Evolutionary conservation across 225 moss, liverwort and hornwort species (phyloP).

Genomic region (Antitrichia curtipendula): DNA sequence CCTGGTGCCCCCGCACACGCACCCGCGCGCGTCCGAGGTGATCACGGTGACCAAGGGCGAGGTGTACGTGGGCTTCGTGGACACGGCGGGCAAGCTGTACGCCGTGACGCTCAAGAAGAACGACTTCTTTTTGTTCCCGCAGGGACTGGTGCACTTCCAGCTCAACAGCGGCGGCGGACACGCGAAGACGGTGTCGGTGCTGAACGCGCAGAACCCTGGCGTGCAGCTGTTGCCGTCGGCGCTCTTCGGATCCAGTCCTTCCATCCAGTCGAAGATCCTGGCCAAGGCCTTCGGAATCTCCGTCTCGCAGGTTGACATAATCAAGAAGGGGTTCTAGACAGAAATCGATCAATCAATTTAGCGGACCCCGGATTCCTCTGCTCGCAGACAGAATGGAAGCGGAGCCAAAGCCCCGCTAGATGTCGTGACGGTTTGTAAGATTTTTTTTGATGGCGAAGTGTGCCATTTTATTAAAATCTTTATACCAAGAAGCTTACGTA

Average conservation of each 20-base stretch:
- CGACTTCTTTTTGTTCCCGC: background rate
- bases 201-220: background rate
- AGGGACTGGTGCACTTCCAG: background rate
- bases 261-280: background rate
- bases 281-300: background rate
- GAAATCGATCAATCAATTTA: background rate
- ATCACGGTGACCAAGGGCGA: background rate
- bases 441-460: background rate
- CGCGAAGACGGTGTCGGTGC: background rate
- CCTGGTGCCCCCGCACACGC: conserved; percentile 6
- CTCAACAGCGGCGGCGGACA: background rate
- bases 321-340: background rate
- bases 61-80: background rate
- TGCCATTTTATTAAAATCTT: background rate
- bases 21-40: background rate
- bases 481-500: no score
- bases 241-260: background rate
- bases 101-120: background rate
- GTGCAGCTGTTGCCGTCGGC: background rate
- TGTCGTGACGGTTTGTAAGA: background rate
- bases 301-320: background rate
- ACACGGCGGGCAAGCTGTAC: background rate
- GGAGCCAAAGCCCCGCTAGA: background rate
- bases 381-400: no score
- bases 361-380: background rate